Percentiles rank a stretch among this genome's conserved stretches.
phyloP scores from a whole-genome alignment of 768 basidiomycete species.

The Lentinus tigrinus region DNA sequence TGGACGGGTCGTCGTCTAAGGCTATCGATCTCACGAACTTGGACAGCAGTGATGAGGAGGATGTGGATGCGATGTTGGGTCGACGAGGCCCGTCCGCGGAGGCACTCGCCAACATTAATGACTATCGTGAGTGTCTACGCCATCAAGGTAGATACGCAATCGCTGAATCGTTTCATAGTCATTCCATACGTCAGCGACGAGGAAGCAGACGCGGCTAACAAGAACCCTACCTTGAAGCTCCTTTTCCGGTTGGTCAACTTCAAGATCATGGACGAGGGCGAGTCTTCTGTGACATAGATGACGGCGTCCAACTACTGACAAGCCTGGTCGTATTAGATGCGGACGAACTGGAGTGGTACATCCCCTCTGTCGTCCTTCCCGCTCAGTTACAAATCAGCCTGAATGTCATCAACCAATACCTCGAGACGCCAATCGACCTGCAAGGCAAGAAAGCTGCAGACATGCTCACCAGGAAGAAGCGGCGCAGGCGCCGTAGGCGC shows the following conservation, averaged over 20 bases:
- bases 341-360: conserved; percentile 80
- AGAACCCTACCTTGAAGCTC: conserved; percentile 78
- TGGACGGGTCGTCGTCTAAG: conserved; percentile 40
- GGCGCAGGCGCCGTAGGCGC: conserved; percentile 47
- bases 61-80: conserved; percentile 32
- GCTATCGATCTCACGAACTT: conserved; percentile 23
- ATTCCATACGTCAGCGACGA: conserved; percentile 77
- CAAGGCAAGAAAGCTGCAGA: conserved; percentile 74
- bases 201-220: conserved; percentile 72
- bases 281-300: conserved; percentile 4
- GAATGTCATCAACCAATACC: conserved; percentile 80
- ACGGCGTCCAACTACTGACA: not conserved
- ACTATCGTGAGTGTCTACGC: conserved; percentile 62
- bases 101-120: conserved; percentile 65
- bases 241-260: conserved; percentile 81
- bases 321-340: conserved; percentile 40
- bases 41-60: conserved; percentile 35
- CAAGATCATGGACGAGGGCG: conserved; percentile 64
- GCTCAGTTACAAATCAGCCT: conserved; percentile 65
- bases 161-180: conserved; percentile 40
- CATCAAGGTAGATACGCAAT: not conserved
- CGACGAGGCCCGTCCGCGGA: conserved; percentile 57
- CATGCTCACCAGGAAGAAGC: conserved; percentile 62
- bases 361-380: conserved; percentile 71
- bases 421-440: conserved; percentile 77